Conservation (phyloP, 805 yeast species). For the Yamadazyma tumulicola region DNA sequence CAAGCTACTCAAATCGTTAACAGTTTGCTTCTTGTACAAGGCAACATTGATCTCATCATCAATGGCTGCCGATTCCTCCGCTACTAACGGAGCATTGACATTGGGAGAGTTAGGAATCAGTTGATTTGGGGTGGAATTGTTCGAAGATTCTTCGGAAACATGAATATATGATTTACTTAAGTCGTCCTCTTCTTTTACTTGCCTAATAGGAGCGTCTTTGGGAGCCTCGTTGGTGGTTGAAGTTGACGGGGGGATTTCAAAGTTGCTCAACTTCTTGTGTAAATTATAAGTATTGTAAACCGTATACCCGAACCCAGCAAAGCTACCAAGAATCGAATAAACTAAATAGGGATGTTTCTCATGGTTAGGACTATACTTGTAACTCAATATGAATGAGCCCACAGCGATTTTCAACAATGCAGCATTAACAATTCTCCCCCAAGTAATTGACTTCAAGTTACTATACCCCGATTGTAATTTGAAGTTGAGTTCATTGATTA, state of each 20-base stretch:
- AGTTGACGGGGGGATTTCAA: constrained; percentile 4
- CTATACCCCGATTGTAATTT: constrained; percentile 9
- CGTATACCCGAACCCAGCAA: constrained; percentile 32
- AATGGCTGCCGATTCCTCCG: constrained; percentile 18
- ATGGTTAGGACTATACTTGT: constrained; percentile 47
- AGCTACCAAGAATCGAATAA: constrained; percentile 58
- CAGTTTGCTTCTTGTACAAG: constrained; percentile 29
- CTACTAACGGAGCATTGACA: constrained; percentile 11
- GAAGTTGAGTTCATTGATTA: constrained; percentile 20
- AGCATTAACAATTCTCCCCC: constrained; percentile 20
- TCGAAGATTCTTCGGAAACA: constrained; percentile 36
- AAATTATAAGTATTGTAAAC: constrained; percentile 13
- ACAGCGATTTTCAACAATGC: constrained; percentile 48
- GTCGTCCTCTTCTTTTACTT: constrained; percentile 17
- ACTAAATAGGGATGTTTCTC: constrained; percentile 72
- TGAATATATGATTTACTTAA: constrained; percentile 41
- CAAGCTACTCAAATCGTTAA: constrained; percentile 24
- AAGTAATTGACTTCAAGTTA: constrained; percentile 20
- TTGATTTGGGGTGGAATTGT: constrained; percentile 19
- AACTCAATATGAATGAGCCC: constrained; percentile 53
- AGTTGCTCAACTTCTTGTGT: constrained; percentile 15
- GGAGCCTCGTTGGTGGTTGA: background rate
- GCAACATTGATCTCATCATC: constrained; percentile 23
- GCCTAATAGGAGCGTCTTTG: background rate
- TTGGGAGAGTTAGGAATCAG: constrained; percentile 11